A percentile compares a stretch with the other conserved stretches of the same genome.
These are phyloP conservation scores for Salix arbutifolia DNA, from an alignment of 345 rosid species.

Conservation along the genomic window DNA sequence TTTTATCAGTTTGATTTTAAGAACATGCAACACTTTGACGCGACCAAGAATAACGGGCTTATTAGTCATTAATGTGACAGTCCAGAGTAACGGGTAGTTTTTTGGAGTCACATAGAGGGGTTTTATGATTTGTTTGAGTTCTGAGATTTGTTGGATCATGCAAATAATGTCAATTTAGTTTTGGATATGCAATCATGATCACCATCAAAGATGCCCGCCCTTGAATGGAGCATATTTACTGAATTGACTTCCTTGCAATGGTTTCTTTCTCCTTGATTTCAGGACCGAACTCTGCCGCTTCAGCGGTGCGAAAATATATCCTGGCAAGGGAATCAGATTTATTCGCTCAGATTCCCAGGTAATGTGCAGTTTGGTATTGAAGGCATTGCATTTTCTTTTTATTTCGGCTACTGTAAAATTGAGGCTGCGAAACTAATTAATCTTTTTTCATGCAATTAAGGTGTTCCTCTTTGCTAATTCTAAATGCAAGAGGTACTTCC, in stretches of 20 bases:
- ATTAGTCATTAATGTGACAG: background rate
- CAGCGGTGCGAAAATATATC: slow-evolving; percentile 70
- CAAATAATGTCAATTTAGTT: background rate
- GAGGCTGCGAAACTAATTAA: background rate
- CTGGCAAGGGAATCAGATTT: slow-evolving; percentile 68
- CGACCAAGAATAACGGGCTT: background rate
- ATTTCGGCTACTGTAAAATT: background rate
- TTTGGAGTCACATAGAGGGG: background rate
- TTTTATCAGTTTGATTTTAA: background rate
- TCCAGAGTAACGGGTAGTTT: background rate
- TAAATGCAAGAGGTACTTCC: slow-evolving; percentile 90
- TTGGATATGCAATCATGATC: background rate
- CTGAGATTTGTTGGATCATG: background rate
- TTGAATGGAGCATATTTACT: background rate
- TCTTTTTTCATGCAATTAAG: slow-evolving; percentile 23
- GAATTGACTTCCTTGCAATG: background rate
- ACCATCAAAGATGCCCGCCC: background rate
- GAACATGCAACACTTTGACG: background rate
- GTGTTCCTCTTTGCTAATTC: slow-evolving; percentile 88
- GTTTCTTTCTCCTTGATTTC: background rate
- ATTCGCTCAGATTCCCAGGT: slow-evolving; percentile 77
- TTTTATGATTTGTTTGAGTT: background rate
- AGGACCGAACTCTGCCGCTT: slow-evolving; percentile 75
- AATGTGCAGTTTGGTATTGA: background rate
- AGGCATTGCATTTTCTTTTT: background rate